phyloP scores from a whole-genome alignment of 2,329 filamentous ascomycete species.

The Aspergillus quadrilineatus region DNA sequence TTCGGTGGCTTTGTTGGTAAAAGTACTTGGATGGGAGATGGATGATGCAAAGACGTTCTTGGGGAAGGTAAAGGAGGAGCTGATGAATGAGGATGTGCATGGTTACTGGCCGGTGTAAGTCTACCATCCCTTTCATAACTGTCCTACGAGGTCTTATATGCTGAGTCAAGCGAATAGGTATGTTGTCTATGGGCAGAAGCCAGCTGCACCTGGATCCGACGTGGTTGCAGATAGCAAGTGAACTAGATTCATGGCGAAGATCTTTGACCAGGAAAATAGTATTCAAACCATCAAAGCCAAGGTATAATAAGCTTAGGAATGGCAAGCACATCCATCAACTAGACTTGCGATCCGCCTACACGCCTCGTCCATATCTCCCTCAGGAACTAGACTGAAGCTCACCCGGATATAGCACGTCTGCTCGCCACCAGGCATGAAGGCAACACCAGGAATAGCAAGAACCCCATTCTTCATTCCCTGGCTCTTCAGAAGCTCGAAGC shows the following conservation, averaged over 20 bases:
- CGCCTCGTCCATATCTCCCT: conserved; percentile 2
- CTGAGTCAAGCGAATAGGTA: not conserved
- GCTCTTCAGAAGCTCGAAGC: not conserved
- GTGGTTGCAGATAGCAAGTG: not conserved
- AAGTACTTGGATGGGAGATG: not conserved
- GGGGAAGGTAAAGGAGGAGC: not conserved
- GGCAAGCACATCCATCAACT: not conserved
- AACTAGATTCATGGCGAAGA: too few relatives aligned
- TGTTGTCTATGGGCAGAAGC: not conserved
- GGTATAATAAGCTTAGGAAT: too few relatives aligned
- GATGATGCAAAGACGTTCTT: not conserved
- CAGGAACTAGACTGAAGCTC: conserved; percentile 8
- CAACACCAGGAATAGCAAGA: not conserved
- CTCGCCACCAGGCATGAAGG: not conserved
- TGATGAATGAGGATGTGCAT: not conserved
- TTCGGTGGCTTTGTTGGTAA: not conserved
- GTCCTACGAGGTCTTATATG: not conserved
- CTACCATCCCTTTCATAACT: not conserved
- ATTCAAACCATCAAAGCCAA: too few relatives aligned
- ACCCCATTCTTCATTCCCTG: not conserved
- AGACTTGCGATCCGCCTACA: conserved; percentile 2
- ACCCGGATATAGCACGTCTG: conserved; percentile 2
- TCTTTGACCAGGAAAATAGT: too few relatives aligned
- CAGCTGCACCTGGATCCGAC: not conserved
- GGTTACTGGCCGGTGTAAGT: not conserved